phyloP scores from a whole-genome alignment of 192 early-diverging fungal species.

The Cetraspora pellucida region DNA sequence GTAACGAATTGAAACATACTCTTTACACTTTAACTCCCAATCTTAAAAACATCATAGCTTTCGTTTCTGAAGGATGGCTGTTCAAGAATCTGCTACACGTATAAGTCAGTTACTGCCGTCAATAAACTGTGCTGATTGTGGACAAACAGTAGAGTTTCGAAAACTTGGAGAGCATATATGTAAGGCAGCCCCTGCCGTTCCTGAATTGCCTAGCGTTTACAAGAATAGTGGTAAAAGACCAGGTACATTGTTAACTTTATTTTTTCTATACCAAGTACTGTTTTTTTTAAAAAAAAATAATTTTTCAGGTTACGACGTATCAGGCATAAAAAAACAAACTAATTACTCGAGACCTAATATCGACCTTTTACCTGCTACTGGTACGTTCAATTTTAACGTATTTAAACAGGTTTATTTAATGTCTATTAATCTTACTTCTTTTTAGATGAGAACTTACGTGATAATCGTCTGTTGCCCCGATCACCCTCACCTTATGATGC shows the following conservation, averaged over 20 bases:
- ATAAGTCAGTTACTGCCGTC: conserved; percentile 58
- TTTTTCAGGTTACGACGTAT: too few species aligned
- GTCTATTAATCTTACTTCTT: background rate
- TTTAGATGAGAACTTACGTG: background rate
- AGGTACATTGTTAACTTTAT: background rate
- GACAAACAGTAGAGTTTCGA: conserved; percentile 55
- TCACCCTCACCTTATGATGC: conserved; percentile 15
- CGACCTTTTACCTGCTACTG: too few species aligned
- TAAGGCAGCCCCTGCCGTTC: conserved; percentile 52
- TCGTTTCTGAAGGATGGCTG: conserved; percentile 14
- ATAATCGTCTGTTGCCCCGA: background rate
- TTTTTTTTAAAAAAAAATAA: too few species aligned
- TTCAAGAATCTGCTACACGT: conserved; percentile 40
- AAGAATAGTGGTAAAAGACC: background rate
- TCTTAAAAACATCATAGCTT: too few species aligned
- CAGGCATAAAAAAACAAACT: too few species aligned
- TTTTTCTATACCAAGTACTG: background rate
- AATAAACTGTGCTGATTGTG: conserved; percentile 63
- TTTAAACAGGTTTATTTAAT: too few species aligned
- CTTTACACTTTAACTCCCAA: too few species aligned
- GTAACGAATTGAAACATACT: too few species aligned
- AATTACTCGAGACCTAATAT: too few species aligned
- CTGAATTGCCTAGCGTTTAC: conserved; percentile 38
- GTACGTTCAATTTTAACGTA: too few species aligned
- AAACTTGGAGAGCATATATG: conserved; percentile 56